A percentile compares a stretch with the other conserved stretches of the same genome.
phyloP scores from a whole-genome alignment of 164 flowering plant species.

The Aristolochia contorta region DNA sequence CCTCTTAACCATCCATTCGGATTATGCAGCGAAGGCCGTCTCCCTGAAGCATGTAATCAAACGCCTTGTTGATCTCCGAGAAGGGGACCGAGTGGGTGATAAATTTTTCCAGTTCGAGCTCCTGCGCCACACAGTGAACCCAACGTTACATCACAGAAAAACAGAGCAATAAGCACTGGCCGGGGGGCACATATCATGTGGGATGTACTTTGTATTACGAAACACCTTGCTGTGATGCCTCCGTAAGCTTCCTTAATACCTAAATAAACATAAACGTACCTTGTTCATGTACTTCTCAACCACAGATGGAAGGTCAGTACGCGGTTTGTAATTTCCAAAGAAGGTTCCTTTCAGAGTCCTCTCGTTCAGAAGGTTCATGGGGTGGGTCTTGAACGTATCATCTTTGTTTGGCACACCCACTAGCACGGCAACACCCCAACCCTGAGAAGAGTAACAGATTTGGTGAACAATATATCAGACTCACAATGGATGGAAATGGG shows the following conservation, averaged over 20 bases:
- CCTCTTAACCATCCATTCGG: slow-evolving; percentile 17
- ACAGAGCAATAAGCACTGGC: too few relatives aligned
- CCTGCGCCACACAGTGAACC: not conserved
- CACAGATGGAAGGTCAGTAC: slow-evolving; percentile 22
- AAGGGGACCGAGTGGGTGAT: slow-evolving; percentile 18
- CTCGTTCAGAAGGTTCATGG: slow-evolving; percentile 16
- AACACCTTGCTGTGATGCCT: too few relatives aligned
- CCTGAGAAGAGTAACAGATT: slow-evolving; percentile 1
- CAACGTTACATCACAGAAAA: not conserved
- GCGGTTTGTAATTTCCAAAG: slow-evolving; percentile 30
- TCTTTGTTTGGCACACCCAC: slow-evolving; percentile 14
- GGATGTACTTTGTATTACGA: too few relatives aligned
- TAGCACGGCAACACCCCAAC: slow-evolving; percentile 21
- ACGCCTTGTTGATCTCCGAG: slow-evolving; percentile 27
- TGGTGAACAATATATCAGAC: not conserved
- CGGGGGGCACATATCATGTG: too few relatives aligned
- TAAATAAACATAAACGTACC: too few relatives aligned
- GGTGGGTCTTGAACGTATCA: slow-evolving; percentile 12
- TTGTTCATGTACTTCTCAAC: slow-evolving; percentile 26
- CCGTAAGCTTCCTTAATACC: too few relatives aligned
- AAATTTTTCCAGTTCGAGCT: slow-evolving; percentile 22
- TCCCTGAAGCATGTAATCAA: slow-evolving; percentile 25
- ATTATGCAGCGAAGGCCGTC: slow-evolving; percentile 29
- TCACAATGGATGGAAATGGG: not conserved
- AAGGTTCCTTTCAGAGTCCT: slow-evolving; percentile 29